phyloP scores from a whole-genome alignment of 768 basidiomycete species.

The Leccinellum rugosiceps region DNA sequence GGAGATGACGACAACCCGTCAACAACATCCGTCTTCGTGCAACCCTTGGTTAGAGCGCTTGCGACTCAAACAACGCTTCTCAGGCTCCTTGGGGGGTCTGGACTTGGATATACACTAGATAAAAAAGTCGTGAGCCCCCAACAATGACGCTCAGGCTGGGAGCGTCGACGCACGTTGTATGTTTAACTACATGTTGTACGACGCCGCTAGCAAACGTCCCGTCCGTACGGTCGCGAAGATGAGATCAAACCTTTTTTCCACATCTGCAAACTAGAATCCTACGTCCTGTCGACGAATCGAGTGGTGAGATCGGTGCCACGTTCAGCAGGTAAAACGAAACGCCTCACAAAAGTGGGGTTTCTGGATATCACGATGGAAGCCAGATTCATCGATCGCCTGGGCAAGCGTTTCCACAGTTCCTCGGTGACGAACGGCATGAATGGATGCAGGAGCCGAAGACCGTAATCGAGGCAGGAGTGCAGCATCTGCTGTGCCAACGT shows the following conservation, averaged over 20 bases:
- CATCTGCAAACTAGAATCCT: constrained; percentile 61
- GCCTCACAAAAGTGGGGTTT: constrained; percentile 76
- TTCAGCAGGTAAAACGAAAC: not conserved
- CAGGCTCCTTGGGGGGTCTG: constrained; percentile 61
- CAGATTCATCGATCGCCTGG: constrained; percentile 75
- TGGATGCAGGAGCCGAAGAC: constrained; percentile 87
- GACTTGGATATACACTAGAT: constrained; percentile 67
- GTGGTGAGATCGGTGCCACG: not conserved
- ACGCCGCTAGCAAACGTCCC: constrained; percentile 49
- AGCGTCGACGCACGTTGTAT: constrained; percentile 35
- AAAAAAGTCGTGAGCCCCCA: not conserved
- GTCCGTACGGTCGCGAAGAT: constrained; percentile 77
- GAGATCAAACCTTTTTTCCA: constrained; percentile 82
- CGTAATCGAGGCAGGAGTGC: constrained; percentile 91
- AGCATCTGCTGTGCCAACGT: constrained; percentile 92
- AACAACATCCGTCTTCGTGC: constrained; percentile 71
- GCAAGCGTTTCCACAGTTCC: constrained; percentile 96
- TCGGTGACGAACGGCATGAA: constrained; percentile 99
- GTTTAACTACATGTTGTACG: constrained; percentile 83
- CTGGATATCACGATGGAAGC: constrained; percentile 87
- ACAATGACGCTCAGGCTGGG: not conserved
- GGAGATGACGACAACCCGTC: constrained; percentile 37
- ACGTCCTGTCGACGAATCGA: constrained; percentile 44
- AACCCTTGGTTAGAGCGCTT: constrained; percentile 85
- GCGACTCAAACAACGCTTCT: constrained; percentile 66